Conservation (phyloP, 768 basidiomycete species). For the Psilocybe tampanensis region DNA sequence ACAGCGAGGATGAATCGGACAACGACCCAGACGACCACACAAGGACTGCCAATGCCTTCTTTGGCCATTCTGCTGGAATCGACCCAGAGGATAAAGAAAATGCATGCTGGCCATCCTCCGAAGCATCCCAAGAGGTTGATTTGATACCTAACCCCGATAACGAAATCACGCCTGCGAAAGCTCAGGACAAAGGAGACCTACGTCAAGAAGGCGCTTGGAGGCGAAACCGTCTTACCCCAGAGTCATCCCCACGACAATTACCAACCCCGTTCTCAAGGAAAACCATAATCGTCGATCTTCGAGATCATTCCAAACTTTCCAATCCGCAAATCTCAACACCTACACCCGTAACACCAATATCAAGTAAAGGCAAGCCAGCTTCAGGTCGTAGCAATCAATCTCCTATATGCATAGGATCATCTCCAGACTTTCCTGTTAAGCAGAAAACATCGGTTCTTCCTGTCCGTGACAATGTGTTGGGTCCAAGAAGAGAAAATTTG, state of each 20-base stretch:
- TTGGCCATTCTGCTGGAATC: constrained; percentile 44
- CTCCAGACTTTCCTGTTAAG: neutral
- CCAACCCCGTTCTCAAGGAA: neutral
- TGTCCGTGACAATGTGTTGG: neutral
- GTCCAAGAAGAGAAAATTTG: too few species aligned
- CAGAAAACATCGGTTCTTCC: neutral
- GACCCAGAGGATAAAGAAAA: constrained; percentile 31
- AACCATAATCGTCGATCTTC: neutral
- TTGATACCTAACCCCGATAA: constrained; percentile 1
- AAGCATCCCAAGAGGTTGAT: constrained; percentile 17
- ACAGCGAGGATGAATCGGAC: constrained; percentile 37
- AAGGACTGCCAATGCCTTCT: constrained; percentile 57
- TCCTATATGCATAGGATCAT: neutral
- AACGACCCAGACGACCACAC: constrained; percentile 50
- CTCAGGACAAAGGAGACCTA: neutral
- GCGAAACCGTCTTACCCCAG: constrained; percentile 22
- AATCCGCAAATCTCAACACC: neutral
- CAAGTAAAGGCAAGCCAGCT: neutral
- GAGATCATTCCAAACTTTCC: too few species aligned
- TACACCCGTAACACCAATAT: neutral
- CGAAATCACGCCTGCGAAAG: constrained; percentile 5
- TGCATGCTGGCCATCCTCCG: constrained; percentile 33
- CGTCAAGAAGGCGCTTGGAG: constrained; percentile 17
- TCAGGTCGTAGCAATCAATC: neutral
- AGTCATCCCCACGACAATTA: constrained; percentile 18